Conservation (phyloP, 176 grass and related monocot genomes). For the Musa beccarii region DNA sequence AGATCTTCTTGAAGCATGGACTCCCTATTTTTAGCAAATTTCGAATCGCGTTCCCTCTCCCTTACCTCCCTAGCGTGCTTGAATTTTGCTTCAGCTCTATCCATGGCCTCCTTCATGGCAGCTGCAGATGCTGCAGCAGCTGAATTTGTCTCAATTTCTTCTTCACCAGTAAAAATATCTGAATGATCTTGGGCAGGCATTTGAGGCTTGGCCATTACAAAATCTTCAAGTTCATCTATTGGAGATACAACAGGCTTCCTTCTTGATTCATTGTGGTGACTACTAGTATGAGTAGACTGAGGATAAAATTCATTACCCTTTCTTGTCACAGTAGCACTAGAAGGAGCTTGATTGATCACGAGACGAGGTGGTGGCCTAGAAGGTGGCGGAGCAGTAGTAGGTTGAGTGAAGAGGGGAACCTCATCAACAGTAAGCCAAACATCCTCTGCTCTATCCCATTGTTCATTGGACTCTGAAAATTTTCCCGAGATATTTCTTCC, state of each 20-base stretch:
- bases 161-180: conserved; percentile 33
- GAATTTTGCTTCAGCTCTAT: conserved; percentile 89
- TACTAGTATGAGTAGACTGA: conserved; percentile 35
- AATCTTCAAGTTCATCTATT: conserved; percentile 61
- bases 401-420: conserved; percentile 81
- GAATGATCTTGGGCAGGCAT: conserved; percentile 33
- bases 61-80: conserved; percentile 89
- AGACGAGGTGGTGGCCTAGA: conserved; percentile 60
- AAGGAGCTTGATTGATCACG: conserved; percentile 29
- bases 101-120: conserved; percentile 97
- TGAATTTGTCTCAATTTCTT: conserved; percentile 61
- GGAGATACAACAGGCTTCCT: conserved; percentile 44
- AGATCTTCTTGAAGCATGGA: conserved; percentile 32
- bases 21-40: conserved; percentile 42
- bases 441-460: conserved; percentile 60
- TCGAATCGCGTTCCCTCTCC: conserved; percentile 72
- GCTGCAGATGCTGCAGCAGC: conserved; percentile 56
- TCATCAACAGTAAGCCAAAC: conserved; percentile 96
- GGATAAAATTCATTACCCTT: conserved; percentile 25
- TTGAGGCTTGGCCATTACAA: conserved; percentile 45
- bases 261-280: conserved; percentile 40
- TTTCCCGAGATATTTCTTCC: conserved; percentile 31
- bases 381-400: conserved; percentile 77
- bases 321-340: conserved; percentile 30
- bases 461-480: conserved; percentile 42